Percentiles rank a stretch among this genome's conserved stretches.
Conservation (phyloP, 495 filamentous ascomycete genomes). For the Xylaria nigripes region DNA sequence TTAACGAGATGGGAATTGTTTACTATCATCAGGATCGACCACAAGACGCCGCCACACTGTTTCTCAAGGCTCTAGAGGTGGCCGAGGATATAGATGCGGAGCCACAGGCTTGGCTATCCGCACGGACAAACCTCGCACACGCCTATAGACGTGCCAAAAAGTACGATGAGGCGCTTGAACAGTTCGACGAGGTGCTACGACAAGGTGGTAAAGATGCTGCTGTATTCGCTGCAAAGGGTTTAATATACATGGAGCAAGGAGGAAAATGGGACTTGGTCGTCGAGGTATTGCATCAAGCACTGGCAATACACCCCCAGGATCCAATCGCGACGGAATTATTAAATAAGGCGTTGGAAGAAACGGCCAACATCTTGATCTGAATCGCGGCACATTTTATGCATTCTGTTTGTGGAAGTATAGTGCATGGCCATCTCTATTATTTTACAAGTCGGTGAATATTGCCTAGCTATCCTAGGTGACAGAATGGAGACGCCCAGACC, state of each 20-base stretch:
- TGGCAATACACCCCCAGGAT: constrained; percentile 60
- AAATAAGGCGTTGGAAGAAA: constrained; percentile 65
- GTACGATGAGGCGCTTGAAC: constrained; percentile 59
- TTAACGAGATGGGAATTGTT: constrained; percentile 94
- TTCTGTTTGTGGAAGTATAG: neutral
- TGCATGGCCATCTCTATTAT: neutral
- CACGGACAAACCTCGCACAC: constrained; percentile 81
- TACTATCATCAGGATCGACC: constrained; percentile 85
- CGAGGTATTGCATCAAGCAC: constrained; percentile 60
- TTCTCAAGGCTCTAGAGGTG: constrained; percentile 63
- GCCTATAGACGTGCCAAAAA: constrained; percentile 67
- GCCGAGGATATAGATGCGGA: constrained; percentile 75
- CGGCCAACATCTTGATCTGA: constrained; percentile 29
- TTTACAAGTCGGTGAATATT: neutral
- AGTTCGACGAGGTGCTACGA: constrained; percentile 76
- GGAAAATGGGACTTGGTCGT: constrained; percentile 59
- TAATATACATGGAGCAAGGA: constrained; percentile 60
- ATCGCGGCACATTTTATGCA: neutral
- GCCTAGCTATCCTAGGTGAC: neutral
- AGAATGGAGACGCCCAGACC: neutral
- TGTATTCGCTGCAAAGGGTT: constrained; percentile 63
- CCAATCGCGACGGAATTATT: constrained; percentile 68
- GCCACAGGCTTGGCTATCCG: constrained; percentile 75
- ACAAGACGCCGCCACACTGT: constrained; percentile 60
- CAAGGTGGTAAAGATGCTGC: constrained; percentile 65